phyloP scores from a whole-genome alignment of 805 yeast genomes.

The Yarrowia sp. region DNA sequence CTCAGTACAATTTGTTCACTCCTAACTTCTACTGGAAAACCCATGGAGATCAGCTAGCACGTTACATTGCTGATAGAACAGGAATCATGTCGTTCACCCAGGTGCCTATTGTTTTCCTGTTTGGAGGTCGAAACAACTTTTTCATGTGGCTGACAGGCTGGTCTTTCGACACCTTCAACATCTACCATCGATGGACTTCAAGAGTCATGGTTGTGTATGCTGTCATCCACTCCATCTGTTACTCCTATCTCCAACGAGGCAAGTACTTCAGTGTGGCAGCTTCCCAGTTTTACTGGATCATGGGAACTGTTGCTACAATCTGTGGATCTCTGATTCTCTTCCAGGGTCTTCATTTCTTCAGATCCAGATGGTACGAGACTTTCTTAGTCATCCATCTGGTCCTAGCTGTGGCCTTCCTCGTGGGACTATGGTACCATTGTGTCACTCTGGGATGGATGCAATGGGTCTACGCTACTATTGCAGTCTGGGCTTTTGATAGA shows the following conservation, averaged over 20 bases:
- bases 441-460: conserved; percentile 53
- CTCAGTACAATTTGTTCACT: conserved; percentile 39
- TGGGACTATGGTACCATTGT: conserved; percentile 66
- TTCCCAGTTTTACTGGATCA: conserved; percentile 28
- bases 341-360: conserved; percentile 59
- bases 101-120: conserved; percentile 46
- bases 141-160: conserved; percentile 67
- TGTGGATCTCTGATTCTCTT: conserved; percentile 55
- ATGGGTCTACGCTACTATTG: conserved; percentile 61
- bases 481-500: conserved; percentile 76
- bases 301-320: conserved; percentile 55
- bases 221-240: conserved; percentile 44
- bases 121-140: conserved; percentile 78
- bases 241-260: conserved; percentile 26
- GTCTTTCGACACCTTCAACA: conserved; percentile 64
- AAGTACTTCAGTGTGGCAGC: background rate
- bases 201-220: conserved; percentile 44
- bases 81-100: conserved; percentile 45
- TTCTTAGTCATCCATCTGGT: conserved; percentile 65
- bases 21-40: conserved; percentile 40
- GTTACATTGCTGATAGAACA: conserved; percentile 44
- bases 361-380: conserved; percentile 64
- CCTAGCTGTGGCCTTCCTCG: conserved; percentile 60
- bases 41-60: conserved; percentile 40
- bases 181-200: conserved; percentile 58